Conservation (phyloP, 768 basidiomycete species). For the Naganishia vaughanmartiniae region DNA sequence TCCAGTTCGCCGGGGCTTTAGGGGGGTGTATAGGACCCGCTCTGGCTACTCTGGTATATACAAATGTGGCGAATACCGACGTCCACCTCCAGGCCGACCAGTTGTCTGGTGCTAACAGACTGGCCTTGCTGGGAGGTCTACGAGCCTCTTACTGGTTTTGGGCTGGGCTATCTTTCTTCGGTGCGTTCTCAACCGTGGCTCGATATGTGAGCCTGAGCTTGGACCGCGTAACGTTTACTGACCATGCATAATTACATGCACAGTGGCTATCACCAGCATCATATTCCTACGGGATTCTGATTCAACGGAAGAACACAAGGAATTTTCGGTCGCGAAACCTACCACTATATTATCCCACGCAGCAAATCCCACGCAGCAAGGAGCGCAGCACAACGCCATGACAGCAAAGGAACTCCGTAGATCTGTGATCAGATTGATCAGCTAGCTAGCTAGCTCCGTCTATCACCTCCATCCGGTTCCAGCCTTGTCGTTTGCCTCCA, state of each 20-base stretch:
- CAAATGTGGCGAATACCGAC: neutral
- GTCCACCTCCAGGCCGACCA: neutral
- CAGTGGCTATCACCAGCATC: neutral
- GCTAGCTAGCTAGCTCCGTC: too few relatives aligned
- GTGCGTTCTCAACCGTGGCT: neutral
- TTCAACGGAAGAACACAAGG: neutral
- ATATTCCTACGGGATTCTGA: neutral
- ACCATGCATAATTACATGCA: too few relatives aligned
- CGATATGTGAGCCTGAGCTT: neutral
- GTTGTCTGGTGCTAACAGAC: neutral
- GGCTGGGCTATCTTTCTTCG: constrained; percentile 7
- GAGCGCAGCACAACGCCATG: too few relatives aligned
- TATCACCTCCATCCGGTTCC: too few relatives aligned
- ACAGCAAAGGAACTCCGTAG: too few relatives aligned
- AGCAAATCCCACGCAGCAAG: too few relatives aligned
- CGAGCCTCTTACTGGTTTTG: constrained; percentile 15
- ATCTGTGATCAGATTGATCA: too few relatives aligned
- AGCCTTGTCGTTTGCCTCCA: too few relatives aligned
- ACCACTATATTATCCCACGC: too few relatives aligned
- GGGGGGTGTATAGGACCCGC: neutral
- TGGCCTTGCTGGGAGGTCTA: neutral
- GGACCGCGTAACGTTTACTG: neutral
- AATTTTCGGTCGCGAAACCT: too few relatives aligned
- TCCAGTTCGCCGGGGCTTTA: neutral
- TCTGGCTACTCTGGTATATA: neutral